Evolutionary conservation across 1,284 basidiomycete species (phyloP), one percentile per base, ranked within the genome.

Genomic region (Leccinum brunneo-olivaceum): DNA sequence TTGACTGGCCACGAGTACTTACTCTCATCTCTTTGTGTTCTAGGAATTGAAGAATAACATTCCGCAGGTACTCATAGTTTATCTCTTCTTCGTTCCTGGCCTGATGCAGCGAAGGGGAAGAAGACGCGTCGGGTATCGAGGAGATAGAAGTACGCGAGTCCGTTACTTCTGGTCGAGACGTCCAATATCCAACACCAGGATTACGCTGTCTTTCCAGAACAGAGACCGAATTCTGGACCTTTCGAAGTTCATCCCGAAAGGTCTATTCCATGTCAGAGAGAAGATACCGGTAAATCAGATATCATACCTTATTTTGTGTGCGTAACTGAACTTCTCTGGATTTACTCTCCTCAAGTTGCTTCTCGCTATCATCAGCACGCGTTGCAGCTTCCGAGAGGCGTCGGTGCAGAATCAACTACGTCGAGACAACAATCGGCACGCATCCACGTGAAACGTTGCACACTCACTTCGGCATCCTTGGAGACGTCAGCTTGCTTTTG

Each of bases 141-240:
- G 75, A 72, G 20, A 71, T 63, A 7, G 76, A 74, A 21, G 69
- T 69, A 18, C 72, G 71, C 19, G 68, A 63, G 25, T 73, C 71
- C 16, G 58, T 56, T 24, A 63, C 66, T 14, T 70, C 70, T 19
- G 65, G 52, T 39, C 72, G 71, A 11, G 73, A 66, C 6, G 79
- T 76, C 90, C 90, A 95, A 62, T 93, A 95, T 5, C 92, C 90
- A 10, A 91, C 84, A n/a, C 92, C 92, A 0, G 92, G 90, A 56
- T 88, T 90, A 24, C 93, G 79, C 56, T 92, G 88, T 39, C 81
- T 76, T 57, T 96, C 93, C 21, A 96, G 71, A n/a, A 95, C 65
- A 5, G 90, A 83, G 25, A 85, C 87, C 14, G 90, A 93, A 0
- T 84, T 87, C 63, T 95, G 93, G 2, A 97, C 82, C 63, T 96